phyloP scores from a whole-genome alignment of 2,329 filamentous ascomycete genomes.

The Sarocladiaceae sp. region DNA sequence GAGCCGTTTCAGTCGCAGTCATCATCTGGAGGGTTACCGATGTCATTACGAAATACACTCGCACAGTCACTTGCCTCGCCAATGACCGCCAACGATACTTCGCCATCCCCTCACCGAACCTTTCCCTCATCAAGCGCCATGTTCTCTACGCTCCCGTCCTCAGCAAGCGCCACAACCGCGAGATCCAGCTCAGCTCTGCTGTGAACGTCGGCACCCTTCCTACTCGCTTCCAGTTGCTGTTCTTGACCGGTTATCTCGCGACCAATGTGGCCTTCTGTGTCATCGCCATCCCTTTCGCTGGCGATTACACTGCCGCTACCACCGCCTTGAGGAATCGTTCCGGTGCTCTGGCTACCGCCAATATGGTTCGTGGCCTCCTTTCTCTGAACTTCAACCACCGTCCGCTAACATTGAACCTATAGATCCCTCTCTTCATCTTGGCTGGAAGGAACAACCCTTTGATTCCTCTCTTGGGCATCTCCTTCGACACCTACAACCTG shows the following conservation, averaged over 20 bases:
- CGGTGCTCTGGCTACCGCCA: slow-evolving; percentile 63
- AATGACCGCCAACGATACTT: slow-evolving; percentile 80
- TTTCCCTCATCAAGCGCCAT: slow-evolving; percentile 65
- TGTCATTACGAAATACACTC: slow-evolving; percentile 59
- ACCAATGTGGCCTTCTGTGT: slow-evolving; percentile 63
- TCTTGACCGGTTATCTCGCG: slow-evolving; percentile 47
- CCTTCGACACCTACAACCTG: slow-evolving; percentile 78
- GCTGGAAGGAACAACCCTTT: slow-evolving; percentile 74
- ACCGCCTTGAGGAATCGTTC: slow-evolving; percentile 59
- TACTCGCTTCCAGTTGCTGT: slow-evolving; percentile 52
- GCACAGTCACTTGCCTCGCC: slow-evolving; percentile 67
- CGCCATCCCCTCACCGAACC: slow-evolving; percentile 45
- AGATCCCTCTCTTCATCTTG: slow-evolving; percentile 64
- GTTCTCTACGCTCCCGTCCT: slow-evolving; percentile 61
- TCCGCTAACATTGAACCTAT: slow-evolving; percentile 2
- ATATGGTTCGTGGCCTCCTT: slow-evolving; percentile 53
- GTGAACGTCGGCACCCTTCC: slow-evolving; percentile 54
- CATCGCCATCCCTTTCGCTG: slow-evolving; percentile 54
- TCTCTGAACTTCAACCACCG: neutral
- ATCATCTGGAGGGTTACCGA: slow-evolving; percentile 61
- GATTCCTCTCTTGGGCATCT: slow-evolving; percentile 64
- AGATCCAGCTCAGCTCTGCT: slow-evolving; percentile 52
- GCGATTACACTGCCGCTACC: slow-evolving; percentile 35
- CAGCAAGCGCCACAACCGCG: slow-evolving; percentile 58
- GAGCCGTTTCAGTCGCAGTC: slow-evolving; percentile 54